phyloP scores from a whole-genome alignment of 805 yeast species.

The Ogataea haglerorum region DNA sequence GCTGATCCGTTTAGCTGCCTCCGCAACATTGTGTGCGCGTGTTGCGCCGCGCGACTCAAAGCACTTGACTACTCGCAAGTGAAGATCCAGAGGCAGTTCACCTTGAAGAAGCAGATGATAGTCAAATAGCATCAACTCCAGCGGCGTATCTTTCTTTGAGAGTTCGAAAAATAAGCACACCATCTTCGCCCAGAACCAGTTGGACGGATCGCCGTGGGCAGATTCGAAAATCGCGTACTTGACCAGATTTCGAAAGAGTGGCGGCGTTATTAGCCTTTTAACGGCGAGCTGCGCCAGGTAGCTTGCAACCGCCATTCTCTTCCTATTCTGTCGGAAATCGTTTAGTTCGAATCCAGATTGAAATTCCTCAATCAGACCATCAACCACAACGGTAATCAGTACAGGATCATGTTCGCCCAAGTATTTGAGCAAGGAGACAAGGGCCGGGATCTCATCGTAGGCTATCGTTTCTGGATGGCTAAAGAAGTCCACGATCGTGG shows the following conservation, averaged over 20 bases:
- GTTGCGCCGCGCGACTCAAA: conserved; percentile 33
- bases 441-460: conserved; percentile 48
- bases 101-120: conserved; percentile 64
- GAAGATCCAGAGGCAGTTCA: conserved; percentile 53
- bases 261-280: not conserved
- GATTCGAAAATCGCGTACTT: conserved; percentile 64
- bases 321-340: conserved; percentile 55
- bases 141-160: conserved; percentile 26
- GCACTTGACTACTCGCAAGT: conserved; percentile 23
- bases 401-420: conserved; percentile 36
- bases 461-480: conserved; percentile 43
- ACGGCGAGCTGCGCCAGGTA: conserved; percentile 51
- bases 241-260: conserved; percentile 22
- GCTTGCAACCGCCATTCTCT: conserved; percentile 56
- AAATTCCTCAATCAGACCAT: conserved; percentile 61
- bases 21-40: conserved; percentile 18
- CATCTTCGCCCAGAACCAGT: conserved; percentile 69
- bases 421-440: conserved; percentile 47
- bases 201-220: conserved; percentile 56
- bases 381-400: conserved; percentile 57
- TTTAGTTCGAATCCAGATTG: conserved; percentile 63
- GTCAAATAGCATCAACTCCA: conserved; percentile 61
- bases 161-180: conserved; percentile 40
- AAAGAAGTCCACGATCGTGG: not conserved
- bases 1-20: conserved; percentile 1